Conservation (phyloP, 495 filamentous ascomycete species). For the Daldinia bambusicola region DNA sequence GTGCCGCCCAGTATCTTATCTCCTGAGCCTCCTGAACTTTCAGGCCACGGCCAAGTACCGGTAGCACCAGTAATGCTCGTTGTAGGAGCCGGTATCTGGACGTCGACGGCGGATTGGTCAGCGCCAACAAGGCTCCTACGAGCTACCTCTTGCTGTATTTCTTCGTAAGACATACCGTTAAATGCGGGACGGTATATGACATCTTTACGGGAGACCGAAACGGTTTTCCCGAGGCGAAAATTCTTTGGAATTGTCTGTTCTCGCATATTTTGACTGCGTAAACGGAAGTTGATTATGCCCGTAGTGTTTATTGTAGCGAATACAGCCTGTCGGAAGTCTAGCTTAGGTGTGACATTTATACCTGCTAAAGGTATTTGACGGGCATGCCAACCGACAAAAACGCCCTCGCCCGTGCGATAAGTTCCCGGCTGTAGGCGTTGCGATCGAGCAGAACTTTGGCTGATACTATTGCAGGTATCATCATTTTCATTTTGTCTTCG, state of each 20-base stretch:
- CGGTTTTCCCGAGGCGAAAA: constrained; percentile 17
- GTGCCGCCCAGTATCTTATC: not conserved
- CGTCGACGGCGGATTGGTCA: not conserved
- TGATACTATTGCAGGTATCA: not conserved
- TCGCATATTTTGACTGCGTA: constrained; percentile 25
- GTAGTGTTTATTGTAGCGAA: constrained; percentile 13
- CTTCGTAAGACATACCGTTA: constrained; percentile 23
- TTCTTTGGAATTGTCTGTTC: constrained; percentile 8
- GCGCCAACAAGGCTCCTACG: constrained; percentile 20
- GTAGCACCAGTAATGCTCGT: not conserved
- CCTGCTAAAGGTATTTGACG: constrained; percentile 11
- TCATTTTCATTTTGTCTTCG: not conserved
- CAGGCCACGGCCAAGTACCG: not conserved
- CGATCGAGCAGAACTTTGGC: not conserved
- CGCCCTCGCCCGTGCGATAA: constrained; percentile 13
- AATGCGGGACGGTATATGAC: constrained; percentile 19
- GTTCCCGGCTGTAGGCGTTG: constrained; percentile 18
- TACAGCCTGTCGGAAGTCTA: constrained; percentile 25
- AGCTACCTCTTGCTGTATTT: constrained; percentile 16
- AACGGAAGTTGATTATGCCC: constrained; percentile 21
- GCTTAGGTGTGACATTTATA: constrained; percentile 11
- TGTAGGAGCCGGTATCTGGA: constrained; percentile 5
- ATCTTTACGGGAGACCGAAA: constrained; percentile 18
- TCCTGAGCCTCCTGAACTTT: not conserved
- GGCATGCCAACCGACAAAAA: constrained; percentile 19